Evolutionary conservation across 2,329 filamentous ascomycete species (phyloP), one percentile per base, ranked within the genome.

Genomic region (Scedosporium aurantiacum): DNA sequence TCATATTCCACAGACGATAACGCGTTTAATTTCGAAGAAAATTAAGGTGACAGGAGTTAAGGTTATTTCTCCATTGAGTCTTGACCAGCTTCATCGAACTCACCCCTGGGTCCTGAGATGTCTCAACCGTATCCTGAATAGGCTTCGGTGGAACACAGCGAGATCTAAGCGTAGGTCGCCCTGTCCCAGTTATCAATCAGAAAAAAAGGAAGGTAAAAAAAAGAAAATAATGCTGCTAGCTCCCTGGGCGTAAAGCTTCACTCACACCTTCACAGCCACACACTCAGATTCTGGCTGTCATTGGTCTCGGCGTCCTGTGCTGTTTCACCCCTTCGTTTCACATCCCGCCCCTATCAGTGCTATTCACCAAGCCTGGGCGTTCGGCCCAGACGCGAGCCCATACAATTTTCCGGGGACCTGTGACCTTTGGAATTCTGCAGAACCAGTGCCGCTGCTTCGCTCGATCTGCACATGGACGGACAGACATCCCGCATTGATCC

Each of bases 341-440:
- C 1, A 58, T 58, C 27, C 56, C 37, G 18, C 8, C 56, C 37
- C 37, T 6, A 21, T 27, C 18, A 52, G 18, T 6, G 6, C 12
- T n/a, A 8, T 23, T 4, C 54, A 57, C 54, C 54, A 45, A 58
- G 41, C 56, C 56, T 25, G 56, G 56, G 56, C 56, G 56, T 58
- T 23, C 21, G 32, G 21, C 56, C 37, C 56, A 58, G 56, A 58
- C 56, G 37, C 37, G 56, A 41, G 16, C 55, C 27, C 25, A 16
- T 12, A 32, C n/a, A 41, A 25, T 43, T 12, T 21, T 58, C 28
- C 55, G 56, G 37, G 18, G 32, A 40, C 40, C 18, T 25, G 56
- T 37, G 21, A n/a, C n/a, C 18, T 54, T 14, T 28, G 23, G 50
- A 54, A 18, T 2, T 25, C 21, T 52, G 28, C 28, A 32, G 28